Conservation (phyloP, 164 flowering plant genomes). For the Sextonia rubra region DNA sequence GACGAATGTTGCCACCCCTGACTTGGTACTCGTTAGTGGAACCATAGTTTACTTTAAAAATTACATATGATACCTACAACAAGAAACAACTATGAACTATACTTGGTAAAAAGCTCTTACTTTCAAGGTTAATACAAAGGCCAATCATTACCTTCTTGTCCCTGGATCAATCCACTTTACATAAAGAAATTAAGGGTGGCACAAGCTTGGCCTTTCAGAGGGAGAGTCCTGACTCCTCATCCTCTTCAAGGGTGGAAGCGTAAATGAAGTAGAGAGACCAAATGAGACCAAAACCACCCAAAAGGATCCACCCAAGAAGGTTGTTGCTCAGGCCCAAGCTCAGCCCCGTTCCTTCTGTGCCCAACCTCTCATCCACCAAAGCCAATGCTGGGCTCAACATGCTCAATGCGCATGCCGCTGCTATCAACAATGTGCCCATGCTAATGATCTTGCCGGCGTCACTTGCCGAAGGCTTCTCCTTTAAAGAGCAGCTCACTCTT, state of each 20-base stretch:
- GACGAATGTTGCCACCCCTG: too few species aligned
- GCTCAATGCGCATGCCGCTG: constrained; percentile 41
- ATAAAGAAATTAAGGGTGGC: neutral
- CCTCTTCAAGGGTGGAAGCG: constrained; percentile 78
- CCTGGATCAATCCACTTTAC: neutral
- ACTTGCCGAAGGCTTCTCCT: constrained; percentile 21
- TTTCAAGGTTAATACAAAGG: too few species aligned
- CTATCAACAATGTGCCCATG: constrained; percentile 38
- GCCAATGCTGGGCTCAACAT: constrained; percentile 56
- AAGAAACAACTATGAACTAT: too few species aligned
- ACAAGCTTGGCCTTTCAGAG: constrained; percentile 22
- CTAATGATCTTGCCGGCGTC: constrained; percentile 14
- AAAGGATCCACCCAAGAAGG: constrained; percentile 87
- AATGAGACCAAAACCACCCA: constrained; percentile 80
- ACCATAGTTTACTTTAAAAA: too few species aligned
- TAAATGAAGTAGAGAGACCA: constrained; percentile 73
- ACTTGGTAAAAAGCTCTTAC: too few species aligned
- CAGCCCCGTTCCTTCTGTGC: constrained; percentile 94
- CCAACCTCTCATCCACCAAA: constrained; percentile 89
- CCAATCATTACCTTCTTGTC: too few species aligned
- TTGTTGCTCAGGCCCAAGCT: constrained; percentile 92
- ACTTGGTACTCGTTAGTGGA: too few species aligned
- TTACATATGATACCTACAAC: too few species aligned
- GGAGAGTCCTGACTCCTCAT: constrained; percentile 93
- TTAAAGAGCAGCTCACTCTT: constrained; percentile 39